Evolutionary conservation across 306 rosid genomes (phyloP), one percentile per base, ranked within the genome.

Genomic region (Ceratonia siliqua): DNA sequence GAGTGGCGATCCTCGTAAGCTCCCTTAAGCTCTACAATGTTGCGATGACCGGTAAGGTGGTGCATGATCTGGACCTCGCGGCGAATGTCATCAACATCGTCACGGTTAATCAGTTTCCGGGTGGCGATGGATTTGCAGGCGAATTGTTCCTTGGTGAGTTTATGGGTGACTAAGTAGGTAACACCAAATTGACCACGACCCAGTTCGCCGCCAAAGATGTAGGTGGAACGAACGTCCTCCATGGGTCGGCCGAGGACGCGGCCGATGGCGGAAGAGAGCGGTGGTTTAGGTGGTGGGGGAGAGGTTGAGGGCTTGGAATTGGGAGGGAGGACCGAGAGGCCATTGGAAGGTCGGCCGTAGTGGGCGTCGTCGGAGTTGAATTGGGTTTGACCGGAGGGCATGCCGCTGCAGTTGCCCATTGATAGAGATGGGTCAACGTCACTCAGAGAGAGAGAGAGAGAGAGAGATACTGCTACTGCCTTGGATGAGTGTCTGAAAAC

Each of bases 31-130:
- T 94, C 97, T 5, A 94, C 97, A 52, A 91, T 84, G 87, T 94
- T 83, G 17, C 89, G 94, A 46, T 94, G 96, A 25, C 98, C 98
- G 21, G 98, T 94, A 56, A 94, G 93, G 77, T 94, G 98, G 80
- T 94, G 90, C 98, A 94, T 94, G 85, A 94, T 94, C 83, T 94
- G 98, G 4, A 91, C 97, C 81, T 91, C 97, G 3, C 98, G 96
- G 13, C 94, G 90, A 33, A 91, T 74, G 67, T 91, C 98, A 4
- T 94, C 98, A 20, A 94, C 62, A 63, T 94, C 98, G 43, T 91
- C 98, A 6, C 78, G 87, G 77, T 85, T 74, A 8, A 84, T 45
- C 20, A 94, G 89, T 82, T 89, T 94, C 33, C 98, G 86, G 0
- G 96, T 81, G 18, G 97, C 98, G 70, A 94, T 94, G 18, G 97